Percentiles rank a stretch among this genome's conserved stretches.
Conservation (phyloP, 768 basidiomycete genomes). For the Leccinum pellstonianum region DNA sequence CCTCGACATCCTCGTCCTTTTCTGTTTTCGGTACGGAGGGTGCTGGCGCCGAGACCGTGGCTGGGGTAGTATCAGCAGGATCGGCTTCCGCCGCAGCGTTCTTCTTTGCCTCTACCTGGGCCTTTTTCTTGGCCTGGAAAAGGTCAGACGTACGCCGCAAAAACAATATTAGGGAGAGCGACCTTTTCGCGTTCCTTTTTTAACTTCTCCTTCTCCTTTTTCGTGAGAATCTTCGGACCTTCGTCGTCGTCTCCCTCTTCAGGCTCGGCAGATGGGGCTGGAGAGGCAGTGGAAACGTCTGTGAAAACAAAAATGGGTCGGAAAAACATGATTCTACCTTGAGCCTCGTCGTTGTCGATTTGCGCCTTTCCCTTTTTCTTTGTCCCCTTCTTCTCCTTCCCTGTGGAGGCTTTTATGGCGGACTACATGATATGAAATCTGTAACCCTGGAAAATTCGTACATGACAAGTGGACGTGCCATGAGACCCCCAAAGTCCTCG, state of each 20-base stretch:
- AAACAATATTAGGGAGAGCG: conserved; percentile 5
- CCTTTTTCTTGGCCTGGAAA: conserved; percentile 68
- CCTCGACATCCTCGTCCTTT: conserved; percentile 64
- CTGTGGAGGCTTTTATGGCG: conserved; percentile 53
- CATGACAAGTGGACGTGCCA: conserved; percentile 47
- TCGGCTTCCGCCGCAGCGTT: conserved; percentile 33
- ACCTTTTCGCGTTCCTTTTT: conserved; percentile 99
- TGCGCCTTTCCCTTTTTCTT: conserved; percentile 22
- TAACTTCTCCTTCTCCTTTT: conserved; percentile 95
- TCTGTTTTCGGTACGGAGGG: conserved; percentile 34
- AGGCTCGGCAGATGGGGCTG: conserved; percentile 27
- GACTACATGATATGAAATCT: conserved; percentile 42
- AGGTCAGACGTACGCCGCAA: conserved; percentile 11
- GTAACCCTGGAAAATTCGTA: background rate
- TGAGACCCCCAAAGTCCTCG: conserved; percentile 71
- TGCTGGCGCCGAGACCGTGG: conserved; percentile 16
- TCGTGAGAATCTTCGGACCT: conserved; percentile 72
- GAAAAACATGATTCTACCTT: conserved; percentile 10
- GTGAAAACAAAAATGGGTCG: background rate
- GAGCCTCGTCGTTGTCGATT: conserved; percentile 12
- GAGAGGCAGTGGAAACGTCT: conserved; percentile 31
- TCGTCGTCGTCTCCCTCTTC: conserved; percentile 42
- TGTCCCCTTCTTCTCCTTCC: conserved; percentile 24
- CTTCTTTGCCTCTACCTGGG: conserved; percentile 87
- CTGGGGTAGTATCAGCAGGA: conserved; percentile 26